A percentile compares a stretch with the other conserved stretches of the same genome.
phyloP scores from a whole-genome alignment of 192 early-diverging fungal species.

The Cladochytrium replicatum region DNA sequence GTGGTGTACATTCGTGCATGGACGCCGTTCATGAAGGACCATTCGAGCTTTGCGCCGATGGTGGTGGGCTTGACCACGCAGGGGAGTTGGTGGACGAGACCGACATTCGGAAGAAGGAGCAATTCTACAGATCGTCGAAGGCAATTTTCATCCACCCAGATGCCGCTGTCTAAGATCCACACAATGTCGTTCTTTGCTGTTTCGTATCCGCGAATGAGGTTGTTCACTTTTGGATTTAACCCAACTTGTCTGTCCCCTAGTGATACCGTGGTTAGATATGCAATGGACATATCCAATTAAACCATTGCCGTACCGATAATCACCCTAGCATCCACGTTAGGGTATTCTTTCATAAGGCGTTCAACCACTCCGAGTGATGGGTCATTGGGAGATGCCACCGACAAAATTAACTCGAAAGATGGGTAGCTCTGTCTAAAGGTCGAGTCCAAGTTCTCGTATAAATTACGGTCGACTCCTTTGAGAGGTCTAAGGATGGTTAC shows the following conservation, averaged over 20 bases:
- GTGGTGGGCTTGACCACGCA: constrained; percentile 61
- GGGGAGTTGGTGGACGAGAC: constrained; percentile 92
- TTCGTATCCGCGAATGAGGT: constrained; percentile 76
- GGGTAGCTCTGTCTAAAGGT: constrained; percentile 87
- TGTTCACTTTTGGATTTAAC: constrained; percentile 95
- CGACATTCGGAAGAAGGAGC: constrained; percentile 60
- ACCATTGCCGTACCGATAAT: constrained; percentile 54
- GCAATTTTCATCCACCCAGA: constrained; percentile 65
- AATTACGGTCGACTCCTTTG: constrained; percentile 81
- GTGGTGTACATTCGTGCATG: constrained; percentile 94
- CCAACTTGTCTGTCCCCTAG: constrained; percentile 61
- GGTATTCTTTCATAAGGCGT: constrained; percentile 59
- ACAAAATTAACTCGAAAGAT: constrained; percentile 78
- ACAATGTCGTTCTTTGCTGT: constrained; percentile 73
- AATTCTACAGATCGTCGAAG: constrained; percentile 73
- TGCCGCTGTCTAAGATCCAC: constrained; percentile 94
- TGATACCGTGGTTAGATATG: constrained; percentile 11
- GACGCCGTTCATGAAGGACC: constrained; percentile 74
- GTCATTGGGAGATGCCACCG: constrained; percentile 70
- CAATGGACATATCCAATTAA: constrained; percentile 13
- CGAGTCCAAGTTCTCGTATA: constrained; percentile 71
- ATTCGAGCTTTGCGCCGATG: constrained; percentile 76
- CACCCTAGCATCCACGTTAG: constrained; percentile 62
- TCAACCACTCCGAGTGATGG: constrained; percentile 68
- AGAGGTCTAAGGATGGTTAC: constrained; percentile 91